A percentile compares a stretch with the other conserved stretches of the same genome.
phyloP scores from a whole-genome alignment of 179 eudicot species.

The Actinidia arguta region DNA sequence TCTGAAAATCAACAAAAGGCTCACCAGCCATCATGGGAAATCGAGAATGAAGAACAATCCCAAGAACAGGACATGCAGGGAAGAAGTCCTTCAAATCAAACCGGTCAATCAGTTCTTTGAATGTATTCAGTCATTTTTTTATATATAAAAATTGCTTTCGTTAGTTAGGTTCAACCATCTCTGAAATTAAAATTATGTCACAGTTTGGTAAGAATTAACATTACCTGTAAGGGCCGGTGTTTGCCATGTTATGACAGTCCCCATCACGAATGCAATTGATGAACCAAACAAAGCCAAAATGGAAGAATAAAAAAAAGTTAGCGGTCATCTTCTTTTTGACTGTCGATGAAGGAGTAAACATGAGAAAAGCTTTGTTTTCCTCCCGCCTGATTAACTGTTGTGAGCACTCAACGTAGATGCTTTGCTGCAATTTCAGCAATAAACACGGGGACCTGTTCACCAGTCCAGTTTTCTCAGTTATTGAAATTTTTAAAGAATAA shows the following conservation, averaged over 20 bases:
- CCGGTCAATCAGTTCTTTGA: neutral
- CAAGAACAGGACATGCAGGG: slow-evolving; percentile 71
- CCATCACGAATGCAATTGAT: slow-evolving; percentile 60
- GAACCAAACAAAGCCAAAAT: no score
- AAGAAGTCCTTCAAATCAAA: slow-evolving; percentile 54
- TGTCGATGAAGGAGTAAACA: no score
- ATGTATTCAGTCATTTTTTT: no score
- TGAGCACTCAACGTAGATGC: slow-evolving; percentile 82
- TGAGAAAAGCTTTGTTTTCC: neutral
- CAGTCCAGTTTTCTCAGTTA: neutral
- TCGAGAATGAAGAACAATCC: slow-evolving; percentile 84
- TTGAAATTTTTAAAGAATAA: neutral
- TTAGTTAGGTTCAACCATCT: neutral
- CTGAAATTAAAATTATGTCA: no score
- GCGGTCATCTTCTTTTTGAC: no score
- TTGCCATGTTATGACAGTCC: slow-evolving; percentile 68
- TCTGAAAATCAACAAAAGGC: neutral
- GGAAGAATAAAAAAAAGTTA: no score
- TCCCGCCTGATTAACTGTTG: slow-evolving; percentile 84
- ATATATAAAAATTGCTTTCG: no score
- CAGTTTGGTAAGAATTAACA: neutral
- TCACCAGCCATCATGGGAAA: slow-evolving; percentile 98
- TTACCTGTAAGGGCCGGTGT: slow-evolving; percentile 72
- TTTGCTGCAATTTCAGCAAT: slow-evolving; percentile 90
- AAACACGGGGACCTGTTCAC: slow-evolving; percentile 71